Percentiles rank a stretch among this genome's conserved stretches.
phyloP scores from a whole-genome alignment of 495 filamentous ascomycete species.

The Clavariopsis aquatica region DNA sequence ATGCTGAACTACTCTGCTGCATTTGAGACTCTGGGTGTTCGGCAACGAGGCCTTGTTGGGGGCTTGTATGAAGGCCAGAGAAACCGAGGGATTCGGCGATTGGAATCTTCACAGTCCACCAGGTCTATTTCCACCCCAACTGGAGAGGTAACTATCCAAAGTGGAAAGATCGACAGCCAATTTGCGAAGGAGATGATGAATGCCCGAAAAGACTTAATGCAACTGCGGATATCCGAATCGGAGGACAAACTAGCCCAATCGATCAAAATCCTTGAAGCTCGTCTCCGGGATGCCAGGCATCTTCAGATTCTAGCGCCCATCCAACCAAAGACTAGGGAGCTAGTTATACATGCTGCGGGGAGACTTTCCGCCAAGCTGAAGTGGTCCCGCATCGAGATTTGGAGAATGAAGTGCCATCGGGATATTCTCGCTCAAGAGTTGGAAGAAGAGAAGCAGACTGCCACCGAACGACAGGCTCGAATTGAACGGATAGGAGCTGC shows the following conservation, averaged over 20 bases:
- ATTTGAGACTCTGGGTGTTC: slow-evolving; percentile 87
- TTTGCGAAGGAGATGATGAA: slow-evolving; percentile 79
- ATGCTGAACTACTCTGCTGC: slow-evolving; percentile 96
- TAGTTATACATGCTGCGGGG: slow-evolving; percentile 79
- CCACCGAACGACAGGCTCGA: slow-evolving; percentile 24
- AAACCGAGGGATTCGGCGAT: slow-evolving; percentile 68
- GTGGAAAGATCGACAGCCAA: slow-evolving; percentile 71
- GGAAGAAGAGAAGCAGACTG: slow-evolving; percentile 63
- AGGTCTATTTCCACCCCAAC: slow-evolving; percentile 65
- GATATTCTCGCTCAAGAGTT: slow-evolving; percentile 85
- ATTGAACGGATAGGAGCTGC: slow-evolving; percentile 20
- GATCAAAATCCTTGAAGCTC: slow-evolving; percentile 74
- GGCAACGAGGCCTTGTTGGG: slow-evolving; percentile 82
- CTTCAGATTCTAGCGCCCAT: slow-evolving; percentile 86
- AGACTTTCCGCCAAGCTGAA: slow-evolving; percentile 86
- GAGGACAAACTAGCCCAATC: slow-evolving; percentile 75
- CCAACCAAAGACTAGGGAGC: slow-evolving; percentile 79
- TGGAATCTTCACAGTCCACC: slow-evolving; percentile 54
- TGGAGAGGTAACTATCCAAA: slow-evolving; percentile 67
- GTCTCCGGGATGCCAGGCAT: slow-evolving; percentile 89
- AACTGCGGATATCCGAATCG: slow-evolving; percentile 76
- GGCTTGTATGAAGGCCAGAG: slow-evolving; percentile 82
- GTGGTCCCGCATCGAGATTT: slow-evolving; percentile 91
- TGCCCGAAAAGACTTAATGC: slow-evolving; percentile 78
- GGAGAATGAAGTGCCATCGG: slow-evolving; percentile 85